These are phyloP conservation scores for Persicaria maculosa DNA, from an alignment of 148 eudicot genomes.

Conservation along the genomic window DNA sequence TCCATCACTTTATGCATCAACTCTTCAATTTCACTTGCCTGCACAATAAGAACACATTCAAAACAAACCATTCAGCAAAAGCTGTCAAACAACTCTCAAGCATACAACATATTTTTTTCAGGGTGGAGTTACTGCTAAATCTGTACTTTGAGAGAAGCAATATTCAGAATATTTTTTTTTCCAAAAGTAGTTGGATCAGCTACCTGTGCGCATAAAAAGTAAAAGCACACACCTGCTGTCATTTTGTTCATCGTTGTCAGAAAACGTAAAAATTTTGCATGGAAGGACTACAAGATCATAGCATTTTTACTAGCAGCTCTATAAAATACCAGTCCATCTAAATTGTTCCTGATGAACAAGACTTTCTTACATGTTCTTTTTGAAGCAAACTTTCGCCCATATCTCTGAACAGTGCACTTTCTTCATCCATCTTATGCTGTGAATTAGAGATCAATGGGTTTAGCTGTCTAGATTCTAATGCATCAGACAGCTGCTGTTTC, in stretches of 20 bases:
- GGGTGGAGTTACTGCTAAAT: no score
- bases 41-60: constrained; percentile 4
- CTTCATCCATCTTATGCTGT: constrained; percentile 22
- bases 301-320: background rate
- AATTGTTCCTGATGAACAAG: background rate
- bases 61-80: background rate
- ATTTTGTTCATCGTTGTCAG: no score
- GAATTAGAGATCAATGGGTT: constrained; percentile 23
- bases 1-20: constrained; percentile 50
- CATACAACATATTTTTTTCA: background rate
- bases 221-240: background rate
- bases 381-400: constrained; percentile 36
- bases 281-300: background rate
- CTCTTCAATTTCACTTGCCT: constrained; percentile 61
- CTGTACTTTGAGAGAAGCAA: no score
- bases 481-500: constrained; percentile 70
- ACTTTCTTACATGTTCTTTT: constrained; percentile 52
- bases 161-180: background rate
- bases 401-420: constrained; percentile 27
- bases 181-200: background rate
- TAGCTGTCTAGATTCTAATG: constrained; percentile 33
- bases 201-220: background rate
- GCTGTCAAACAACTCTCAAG: background rate
- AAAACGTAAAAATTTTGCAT: background rate
- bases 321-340: background rate